A percentile compares a stretch with the other conserved stretches of the same genome.
These are phyloP conservation scores for Geotrichum fermentans DNA, from an alignment of 1,139 yeast species.

Conservation along the genomic window DNA sequence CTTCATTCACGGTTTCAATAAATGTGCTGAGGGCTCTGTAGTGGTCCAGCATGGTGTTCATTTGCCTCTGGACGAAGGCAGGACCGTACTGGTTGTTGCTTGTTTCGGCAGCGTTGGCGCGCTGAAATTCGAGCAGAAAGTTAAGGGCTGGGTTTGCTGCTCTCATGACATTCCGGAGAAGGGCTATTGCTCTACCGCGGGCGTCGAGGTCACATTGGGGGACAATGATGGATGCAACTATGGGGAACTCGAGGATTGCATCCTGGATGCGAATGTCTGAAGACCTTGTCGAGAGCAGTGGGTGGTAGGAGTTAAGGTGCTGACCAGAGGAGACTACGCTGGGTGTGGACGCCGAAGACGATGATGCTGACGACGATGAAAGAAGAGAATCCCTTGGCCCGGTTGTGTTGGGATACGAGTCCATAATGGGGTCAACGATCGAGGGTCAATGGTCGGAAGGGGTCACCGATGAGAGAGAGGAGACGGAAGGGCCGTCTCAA, in stretches of 20 bases:
- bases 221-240: slow-evolving; percentile 29
- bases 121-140: neutral
- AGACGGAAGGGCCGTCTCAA: too few species aligned
- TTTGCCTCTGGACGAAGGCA: neutral
- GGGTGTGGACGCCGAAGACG: neutral
- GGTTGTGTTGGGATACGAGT: too few species aligned
- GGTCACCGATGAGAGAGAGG: too few species aligned
- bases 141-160: slow-evolving; percentile 32
- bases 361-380: too few species aligned
- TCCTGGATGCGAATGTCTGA: slow-evolving; percentile 34
- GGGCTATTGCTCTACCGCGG: slow-evolving; percentile 29
- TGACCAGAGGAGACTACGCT: neutral
- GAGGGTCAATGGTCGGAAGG: too few species aligned
- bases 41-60: slow-evolving; percentile 6
- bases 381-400: too few species aligned
- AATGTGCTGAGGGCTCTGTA: neutral
- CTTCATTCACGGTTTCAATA: neutral
- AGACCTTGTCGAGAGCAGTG: slow-evolving; percentile 31
- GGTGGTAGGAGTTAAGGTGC: slow-evolving; percentile 29
- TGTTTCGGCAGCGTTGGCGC: slow-evolving; percentile 1
- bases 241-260: slow-evolving; percentile 31
- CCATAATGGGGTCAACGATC: too few species aligned
- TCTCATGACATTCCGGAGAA: slow-evolving; percentile 27
- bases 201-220: slow-evolving; percentile 34
- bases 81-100: neutral